Base-by-base conservation (phyloP, 2,329 filamentous ascomycete genomes). In the Fonsecaea multimorphosa region DNA sequence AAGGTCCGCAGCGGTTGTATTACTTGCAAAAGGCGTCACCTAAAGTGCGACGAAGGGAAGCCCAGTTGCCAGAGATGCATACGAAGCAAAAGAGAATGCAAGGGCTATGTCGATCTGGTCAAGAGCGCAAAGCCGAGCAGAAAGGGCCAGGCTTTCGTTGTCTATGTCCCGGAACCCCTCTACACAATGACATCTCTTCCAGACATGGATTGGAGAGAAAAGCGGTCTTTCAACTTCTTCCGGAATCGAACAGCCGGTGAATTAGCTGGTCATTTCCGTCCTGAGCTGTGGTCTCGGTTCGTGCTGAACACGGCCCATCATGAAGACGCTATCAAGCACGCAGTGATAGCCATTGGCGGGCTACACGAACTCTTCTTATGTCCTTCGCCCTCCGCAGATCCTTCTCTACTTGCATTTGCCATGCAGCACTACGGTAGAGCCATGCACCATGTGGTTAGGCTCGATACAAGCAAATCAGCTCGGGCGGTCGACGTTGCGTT, bases 21-120 rank as follows among this genome's bases (percentile, higher is more conserved):
- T 24, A 49, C 44, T 8, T 49, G 44, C 44, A 49, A 12, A 49
- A 19, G 44, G 19, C 19, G 44, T 11, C 44, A 49, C 9, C 9
- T 49, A 24, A 66, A 63, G 32, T 66, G 64, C 36, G 64, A 64
- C 52, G 64, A 66, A 29, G 19, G 22, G 34, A 24, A 52, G 14
- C 64, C 64, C n/a, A 22, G 14, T 7, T 66, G 64, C 38, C 52
- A 44, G 38, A 54, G 55, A 40, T 66, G 64, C 38, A 24, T 29
- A 16, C 38, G 34, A 34, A 54, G 29, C 16, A 19, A 49, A 14
- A 32, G 64, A 24, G 19, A 19, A 14, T 66, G 64, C 49, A 22
- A 44, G 44, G 56, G 55, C 7, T 58, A 66, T 40, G 27, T 31
- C 27, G 34, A 58, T 12, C 44, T 3, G 11, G 44, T 12, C 19